These are phyloP conservation scores for Apiospora kogelbergensis DNA, from an alignment of 2,329 filamentous ascomycete species.

Conservation along the genomic window DNA sequence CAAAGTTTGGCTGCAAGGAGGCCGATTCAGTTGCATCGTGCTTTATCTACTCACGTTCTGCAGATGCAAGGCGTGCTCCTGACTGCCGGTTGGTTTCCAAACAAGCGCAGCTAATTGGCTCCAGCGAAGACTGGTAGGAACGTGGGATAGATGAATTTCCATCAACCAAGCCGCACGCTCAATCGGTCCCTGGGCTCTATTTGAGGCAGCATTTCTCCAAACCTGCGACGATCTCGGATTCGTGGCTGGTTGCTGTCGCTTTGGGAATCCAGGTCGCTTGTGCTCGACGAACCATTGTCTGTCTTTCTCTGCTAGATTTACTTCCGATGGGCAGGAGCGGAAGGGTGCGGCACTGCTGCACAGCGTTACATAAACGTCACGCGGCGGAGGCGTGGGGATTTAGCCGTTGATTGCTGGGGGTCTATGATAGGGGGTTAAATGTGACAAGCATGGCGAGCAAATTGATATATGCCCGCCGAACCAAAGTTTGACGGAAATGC, in stretches of 20 bases:
- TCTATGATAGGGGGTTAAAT: slow-evolving; percentile 2
- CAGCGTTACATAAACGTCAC: neutral
- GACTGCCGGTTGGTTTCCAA: neutral
- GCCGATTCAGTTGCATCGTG: neutral
- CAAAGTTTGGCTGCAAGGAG: neutral
- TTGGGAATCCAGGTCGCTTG: neutral
- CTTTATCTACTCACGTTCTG: neutral
- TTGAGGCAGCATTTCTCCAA: neutral
- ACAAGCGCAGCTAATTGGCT: neutral
- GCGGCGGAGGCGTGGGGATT: neutral
- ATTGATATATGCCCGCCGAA: neutral
- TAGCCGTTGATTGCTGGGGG: neutral
- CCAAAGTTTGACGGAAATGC: neutral
- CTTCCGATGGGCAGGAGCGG: neutral
- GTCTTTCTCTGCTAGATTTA: too few species aligned
- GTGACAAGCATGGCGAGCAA: neutral
- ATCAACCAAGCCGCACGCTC: neutral
- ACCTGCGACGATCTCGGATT: neutral
- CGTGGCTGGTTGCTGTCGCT: neutral
- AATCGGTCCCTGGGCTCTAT: neutral
- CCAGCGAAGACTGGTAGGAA: neutral
- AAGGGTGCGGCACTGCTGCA: neutral
- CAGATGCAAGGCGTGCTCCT: neutral
- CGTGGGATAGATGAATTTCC: neutral
- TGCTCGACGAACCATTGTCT: too few species aligned